These are phyloP conservation scores for Arbutus unedo DNA, from an alignment of 148 eudicot genomes.

Conservation along the genomic window DNA sequence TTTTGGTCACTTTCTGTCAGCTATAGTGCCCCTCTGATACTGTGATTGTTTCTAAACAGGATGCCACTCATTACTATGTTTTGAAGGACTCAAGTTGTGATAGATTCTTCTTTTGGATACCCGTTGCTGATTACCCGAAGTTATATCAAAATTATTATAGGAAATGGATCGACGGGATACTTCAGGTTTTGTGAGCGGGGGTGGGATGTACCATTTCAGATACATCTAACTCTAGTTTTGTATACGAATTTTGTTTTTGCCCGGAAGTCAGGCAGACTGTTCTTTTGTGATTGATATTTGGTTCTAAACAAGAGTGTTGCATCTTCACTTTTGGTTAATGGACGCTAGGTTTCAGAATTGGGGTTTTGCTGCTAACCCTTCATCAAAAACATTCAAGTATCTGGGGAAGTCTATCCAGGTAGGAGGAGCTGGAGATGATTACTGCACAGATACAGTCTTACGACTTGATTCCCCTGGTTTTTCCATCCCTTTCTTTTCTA, in stretches of 20 bases:
- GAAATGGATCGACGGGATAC: constrained; percentile 95
- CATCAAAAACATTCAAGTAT: constrained; percentile 42
- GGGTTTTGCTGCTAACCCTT: constrained; percentile 38
- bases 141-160: constrained; percentile 12
- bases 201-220: constrained; percentile 42
- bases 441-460: constrained; percentile 55
- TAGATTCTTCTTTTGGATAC: constrained; percentile 14
- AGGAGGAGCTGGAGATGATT: constrained; percentile 36
- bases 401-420: constrained; percentile 45
- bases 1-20: not conserved
- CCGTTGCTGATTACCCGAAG: constrained; percentile 19
- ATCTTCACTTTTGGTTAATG: constrained; percentile 47
- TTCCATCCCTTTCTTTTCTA: constrained; percentile 28
- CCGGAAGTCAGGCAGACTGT: constrained; percentile 78
- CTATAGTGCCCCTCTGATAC: not conserved
- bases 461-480: constrained; percentile 55
- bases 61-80: constrained; percentile 28
- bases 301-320: constrained; percentile 37
- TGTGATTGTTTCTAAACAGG: constrained; percentile 42
- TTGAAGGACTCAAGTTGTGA: constrained; percentile 24
- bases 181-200: constrained; percentile 97
- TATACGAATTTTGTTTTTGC: constrained; percentile 41
- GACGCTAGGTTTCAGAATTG: constrained; percentile 42
- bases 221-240: constrained; percentile 49
- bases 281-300: constrained; percentile 41